These are phyloP conservation scores for Letharia lupina DNA, from an alignment of 495 filamentous ascomycete genomes.

Conservation along the genomic window DNA sequence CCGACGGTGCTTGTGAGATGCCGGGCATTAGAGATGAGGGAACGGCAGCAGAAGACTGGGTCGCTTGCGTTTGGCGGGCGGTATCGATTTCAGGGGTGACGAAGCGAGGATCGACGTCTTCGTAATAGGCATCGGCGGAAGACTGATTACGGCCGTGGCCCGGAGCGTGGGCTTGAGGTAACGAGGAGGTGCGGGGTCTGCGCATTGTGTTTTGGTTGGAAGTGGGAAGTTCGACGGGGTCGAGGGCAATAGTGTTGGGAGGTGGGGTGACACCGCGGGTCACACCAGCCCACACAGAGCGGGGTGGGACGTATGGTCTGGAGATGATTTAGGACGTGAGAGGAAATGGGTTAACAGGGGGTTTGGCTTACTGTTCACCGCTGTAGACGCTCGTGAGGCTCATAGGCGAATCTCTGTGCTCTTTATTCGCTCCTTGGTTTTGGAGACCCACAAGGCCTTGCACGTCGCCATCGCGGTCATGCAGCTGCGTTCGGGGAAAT, in stretches of 20 bases:
- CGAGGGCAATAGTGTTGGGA: constrained; percentile 19
- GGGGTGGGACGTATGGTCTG: constrained; percentile 57
- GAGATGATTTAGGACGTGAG: constrained; percentile 27
- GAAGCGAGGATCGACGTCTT: constrained; percentile 90
- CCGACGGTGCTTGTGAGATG: constrained; percentile 28
- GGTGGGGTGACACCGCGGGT: constrained; percentile 15
- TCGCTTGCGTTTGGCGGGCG: constrained; percentile 17
- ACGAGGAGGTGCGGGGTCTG: constrained; percentile 31
- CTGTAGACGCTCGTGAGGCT: constrained; percentile 53
- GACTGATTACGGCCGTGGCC: constrained; percentile 39
- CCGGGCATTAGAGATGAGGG: constrained; percentile 30
- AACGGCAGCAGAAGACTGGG: constrained; percentile 23
- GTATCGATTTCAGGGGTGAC: constrained; percentile 33
- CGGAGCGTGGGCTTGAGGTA: constrained; percentile 27
- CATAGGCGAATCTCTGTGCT: constrained; percentile 37
- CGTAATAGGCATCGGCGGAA: constrained; percentile 59
- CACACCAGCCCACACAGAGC: constrained; percentile 37
- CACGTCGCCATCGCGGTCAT: constrained; percentile 61
- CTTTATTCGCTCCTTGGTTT: constrained; percentile 33
- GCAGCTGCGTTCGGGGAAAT: constrained; percentile 32
- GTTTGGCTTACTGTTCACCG: constrained; percentile 56
- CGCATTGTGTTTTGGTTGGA: constrained; percentile 27
- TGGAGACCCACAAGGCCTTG: constrained; percentile 61
- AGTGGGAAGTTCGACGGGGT: constrained; percentile 38
- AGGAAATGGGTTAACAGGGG: not conserved